Evolutionary conservation across 495 filamentous ascomycete genomes (phyloP).

Genomic region (Penicillium longicatenatum): DNA sequence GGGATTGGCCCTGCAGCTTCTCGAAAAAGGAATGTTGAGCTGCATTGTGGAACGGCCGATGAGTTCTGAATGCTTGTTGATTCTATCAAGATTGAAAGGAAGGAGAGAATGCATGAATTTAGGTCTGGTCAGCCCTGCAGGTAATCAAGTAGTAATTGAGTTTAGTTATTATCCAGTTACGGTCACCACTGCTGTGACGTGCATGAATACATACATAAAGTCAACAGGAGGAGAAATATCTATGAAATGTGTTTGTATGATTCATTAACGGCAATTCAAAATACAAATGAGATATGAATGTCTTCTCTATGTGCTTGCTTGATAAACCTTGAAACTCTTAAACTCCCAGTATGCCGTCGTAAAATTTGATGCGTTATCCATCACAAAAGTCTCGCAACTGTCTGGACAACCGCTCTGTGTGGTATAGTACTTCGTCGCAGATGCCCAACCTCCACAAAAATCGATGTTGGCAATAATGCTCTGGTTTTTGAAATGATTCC

Average conservation of each 20-base stretch:
- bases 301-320: conserved; percentile 9
- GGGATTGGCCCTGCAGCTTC: too few relatives aligned
- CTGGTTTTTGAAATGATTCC: conserved; percentile 41
- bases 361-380: conserved; percentile 34
- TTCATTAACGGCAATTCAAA: not conserved
- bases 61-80: too few relatives aligned
- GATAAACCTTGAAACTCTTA: conserved; percentile 37
- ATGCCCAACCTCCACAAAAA: conserved; percentile 37
- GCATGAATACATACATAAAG: too few relatives aligned
- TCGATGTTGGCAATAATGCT: conserved; percentile 47
- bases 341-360: conserved; percentile 45
- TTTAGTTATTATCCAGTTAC: too few relatives aligned
- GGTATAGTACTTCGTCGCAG: conserved; percentile 28
- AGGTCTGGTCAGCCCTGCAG: too few relatives aligned
- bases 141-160: too few relatives aligned
- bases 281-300: not conserved
- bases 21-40: too few relatives aligned
- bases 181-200: too few relatives aligned
- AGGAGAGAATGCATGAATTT: too few relatives aligned
- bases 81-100: too few relatives aligned
- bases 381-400: conserved; percentile 35
- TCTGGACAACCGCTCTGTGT: conserved; percentile 33
- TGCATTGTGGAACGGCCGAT: too few relatives aligned
- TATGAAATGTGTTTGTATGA: not conserved
- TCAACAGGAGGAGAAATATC: not conserved